Evolutionary conservation across 192 early-diverging fungal species (phyloP), one percentile per base, ranked within the genome.

Genomic region (Coemansia asiatica): DNA sequence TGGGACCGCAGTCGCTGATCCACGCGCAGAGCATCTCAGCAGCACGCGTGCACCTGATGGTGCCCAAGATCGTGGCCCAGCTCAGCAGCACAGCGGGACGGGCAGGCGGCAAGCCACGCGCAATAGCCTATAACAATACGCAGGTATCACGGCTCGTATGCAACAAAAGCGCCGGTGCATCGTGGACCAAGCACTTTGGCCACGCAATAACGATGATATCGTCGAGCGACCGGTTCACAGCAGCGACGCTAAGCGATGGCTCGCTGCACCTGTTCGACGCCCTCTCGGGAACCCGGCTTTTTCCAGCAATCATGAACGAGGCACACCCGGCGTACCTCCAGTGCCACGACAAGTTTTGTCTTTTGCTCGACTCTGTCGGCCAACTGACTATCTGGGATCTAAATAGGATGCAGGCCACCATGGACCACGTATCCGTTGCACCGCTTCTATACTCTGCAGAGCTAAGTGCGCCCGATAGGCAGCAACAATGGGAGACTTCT

Each of bases 21-120:
- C 76, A 79, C 47, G 67, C 76, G 23, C 76, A 79, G 57, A 65
- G 50, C 40, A 64, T 71, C 18, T 67, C 76, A 1, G 68, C 68
- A 0, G 71, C 76, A 0, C 71, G 71, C 0, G 72, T 79, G 6
- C 76, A 70, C 4, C 72, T 79, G 15, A 59, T 29, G 9, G 72
- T 79, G 33, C 76, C 76, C 4, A 53, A 47, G 33, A 23, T 79
- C 4, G 68, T 74, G 16, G 76, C 71, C 1, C 67, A 71, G 54
- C 16, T 64, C 65, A 27, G 29, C 46, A 12, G 40, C 38, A 28
- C 26, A 19, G 25, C 21, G 22, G 7, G 33, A 19, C 16, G 31
- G 22, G 7, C 22, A 61, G 22, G 26, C 22, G n/a, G 21, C 22
- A 46, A 7, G 51, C 51, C 27, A 6, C 31, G 4, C 35, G 23